phyloP scores from a whole-genome alignment of 2,329 filamentous ascomycete genomes.

The Trichophyton schoenleinii region DNA sequence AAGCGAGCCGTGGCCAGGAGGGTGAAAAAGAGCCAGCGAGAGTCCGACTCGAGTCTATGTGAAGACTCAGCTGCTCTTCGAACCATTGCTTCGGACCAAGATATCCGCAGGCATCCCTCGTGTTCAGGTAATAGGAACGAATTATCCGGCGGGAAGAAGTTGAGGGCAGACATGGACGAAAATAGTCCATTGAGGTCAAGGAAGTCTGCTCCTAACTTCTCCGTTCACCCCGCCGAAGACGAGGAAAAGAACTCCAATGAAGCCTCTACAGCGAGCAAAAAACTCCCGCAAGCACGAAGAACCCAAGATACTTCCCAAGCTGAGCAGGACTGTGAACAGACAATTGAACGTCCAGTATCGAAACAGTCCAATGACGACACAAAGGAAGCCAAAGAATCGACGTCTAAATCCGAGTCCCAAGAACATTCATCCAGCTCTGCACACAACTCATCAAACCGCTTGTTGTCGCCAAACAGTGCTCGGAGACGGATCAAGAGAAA shows the following conservation, averaged over 20 bases:
- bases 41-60: neutral
- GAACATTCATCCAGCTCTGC: neutral
- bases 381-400: neutral
- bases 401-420: neutral
- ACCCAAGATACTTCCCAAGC: neutral
- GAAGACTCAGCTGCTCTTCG: slow-evolving; percentile 4
- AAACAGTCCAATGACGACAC: neutral
- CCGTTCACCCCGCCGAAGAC: neutral
- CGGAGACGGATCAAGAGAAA: slow-evolving; percentile 23
- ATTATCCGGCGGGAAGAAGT: neutral
- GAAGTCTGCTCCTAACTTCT: slow-evolving; percentile 6
- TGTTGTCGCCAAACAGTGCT: slow-evolving; percentile 7
- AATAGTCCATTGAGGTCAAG: slow-evolving; percentile 5
- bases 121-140: neutral
- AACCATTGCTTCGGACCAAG: slow-evolving; percentile 15
- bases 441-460: neutral
- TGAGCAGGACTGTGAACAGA: neutral
- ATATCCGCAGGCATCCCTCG: slow-evolving; percentile 13
- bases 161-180: neutral
- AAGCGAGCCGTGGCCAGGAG: neutral
- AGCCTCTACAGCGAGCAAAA: neutral
- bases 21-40: neutral
- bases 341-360: neutral
- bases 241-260: neutral
- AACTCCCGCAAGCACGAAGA: neutral